A percentile compares a stretch with the other conserved stretches of the same genome.
Evolutionary conservation across 306 rosid genomes (phyloP).

Genomic region (Pterocarpus macrocarpus): DNA sequence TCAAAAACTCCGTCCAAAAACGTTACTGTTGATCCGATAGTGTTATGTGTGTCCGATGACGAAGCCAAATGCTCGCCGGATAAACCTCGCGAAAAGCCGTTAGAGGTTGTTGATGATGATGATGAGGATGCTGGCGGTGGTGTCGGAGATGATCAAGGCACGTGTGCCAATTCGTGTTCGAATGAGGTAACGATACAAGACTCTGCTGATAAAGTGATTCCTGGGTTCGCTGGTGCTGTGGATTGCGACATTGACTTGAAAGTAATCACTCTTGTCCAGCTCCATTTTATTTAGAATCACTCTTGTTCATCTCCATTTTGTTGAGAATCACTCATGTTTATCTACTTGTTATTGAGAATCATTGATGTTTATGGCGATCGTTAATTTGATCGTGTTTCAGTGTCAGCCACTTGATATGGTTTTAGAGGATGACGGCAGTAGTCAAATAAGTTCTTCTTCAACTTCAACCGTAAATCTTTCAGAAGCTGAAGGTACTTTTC

Average conservation of each 20-base stretch:
- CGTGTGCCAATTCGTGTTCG: slow-evolving; percentile 23
- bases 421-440: slow-evolving; percentile 42
- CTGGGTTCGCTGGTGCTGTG: slow-evolving; percentile 34
- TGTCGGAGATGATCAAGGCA: slow-evolving; percentile 12
- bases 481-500: slow-evolving; percentile 51
- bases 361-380: slow-evolving; percentile 20
- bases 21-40: slow-evolving; percentile 44
- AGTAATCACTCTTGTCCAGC: slow-evolving; percentile 51
- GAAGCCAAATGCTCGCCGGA: slow-evolving; percentile 35
- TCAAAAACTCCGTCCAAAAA: slow-evolving; percentile 29
- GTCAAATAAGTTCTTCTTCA: slow-evolving; percentile 49
- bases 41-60: slow-evolving; percentile 33
- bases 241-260: slow-evolving; percentile 44
- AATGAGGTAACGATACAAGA: slow-evolving; percentile 32
- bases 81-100: slow-evolving; percentile 24
- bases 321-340: neutral
- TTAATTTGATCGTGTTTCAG: slow-evolving; percentile 43
- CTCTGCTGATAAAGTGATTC: slow-evolving; percentile 42
- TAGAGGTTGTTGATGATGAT: slow-evolving; percentile 40
- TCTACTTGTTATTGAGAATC: neutral
- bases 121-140: neutral
- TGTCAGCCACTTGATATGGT: slow-evolving; percentile 33
- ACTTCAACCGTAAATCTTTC: slow-evolving; percentile 46
- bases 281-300: neutral
- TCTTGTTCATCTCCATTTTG: neutral